phyloP scores from a whole-genome alignment of 257 asterid genomes.

The Leonotis leonurus region DNA sequence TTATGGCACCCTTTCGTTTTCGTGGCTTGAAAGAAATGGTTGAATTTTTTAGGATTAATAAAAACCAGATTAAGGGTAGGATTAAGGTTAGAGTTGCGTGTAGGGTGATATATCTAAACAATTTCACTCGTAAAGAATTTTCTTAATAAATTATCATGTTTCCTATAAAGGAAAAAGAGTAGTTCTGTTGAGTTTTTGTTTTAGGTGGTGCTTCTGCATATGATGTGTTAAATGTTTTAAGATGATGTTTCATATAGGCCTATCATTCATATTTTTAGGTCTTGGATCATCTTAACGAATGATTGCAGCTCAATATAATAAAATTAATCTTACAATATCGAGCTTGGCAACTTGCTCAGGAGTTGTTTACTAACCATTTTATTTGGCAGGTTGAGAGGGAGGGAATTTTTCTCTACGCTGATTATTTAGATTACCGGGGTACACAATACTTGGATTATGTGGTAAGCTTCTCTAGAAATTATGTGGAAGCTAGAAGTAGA shows the following conservation, averaged over 20 bases:
- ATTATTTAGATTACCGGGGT: slow-evolving; percentile 39
- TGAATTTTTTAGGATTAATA: background rate
- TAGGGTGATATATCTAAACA: background rate
- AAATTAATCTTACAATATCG: slow-evolving; percentile 4
- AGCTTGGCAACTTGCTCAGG: slow-evolving; percentile 14
- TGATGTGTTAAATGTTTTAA: slow-evolving; percentile 4
- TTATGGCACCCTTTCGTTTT: no score
- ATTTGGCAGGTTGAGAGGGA: slow-evolving; percentile 44
- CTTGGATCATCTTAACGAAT: background rate
- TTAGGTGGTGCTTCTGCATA: slow-evolving; percentile 6
- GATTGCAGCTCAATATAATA: background rate
- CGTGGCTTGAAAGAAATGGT: no score
- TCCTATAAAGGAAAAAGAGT: background rate
- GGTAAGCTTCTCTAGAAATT: slow-evolving; percentile 51
- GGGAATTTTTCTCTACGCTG: slow-evolving; percentile 40
- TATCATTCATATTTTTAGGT: background rate
- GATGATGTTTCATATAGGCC: background rate
- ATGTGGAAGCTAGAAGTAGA: slow-evolving; percentile 47
- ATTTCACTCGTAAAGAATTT: background rate
- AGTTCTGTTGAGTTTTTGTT: slow-evolving; percentile 3
- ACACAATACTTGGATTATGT: slow-evolving; percentile 32
- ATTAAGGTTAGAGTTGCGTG: background rate
- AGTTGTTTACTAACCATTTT: slow-evolving; percentile 16
- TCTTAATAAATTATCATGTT: background rate
- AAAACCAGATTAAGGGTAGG: background rate